These are phyloP conservation scores for Terfezia boudieri DNA, from an alignment of 495 filamentous ascomycete genomes.

Conservation along the genomic window DNA sequence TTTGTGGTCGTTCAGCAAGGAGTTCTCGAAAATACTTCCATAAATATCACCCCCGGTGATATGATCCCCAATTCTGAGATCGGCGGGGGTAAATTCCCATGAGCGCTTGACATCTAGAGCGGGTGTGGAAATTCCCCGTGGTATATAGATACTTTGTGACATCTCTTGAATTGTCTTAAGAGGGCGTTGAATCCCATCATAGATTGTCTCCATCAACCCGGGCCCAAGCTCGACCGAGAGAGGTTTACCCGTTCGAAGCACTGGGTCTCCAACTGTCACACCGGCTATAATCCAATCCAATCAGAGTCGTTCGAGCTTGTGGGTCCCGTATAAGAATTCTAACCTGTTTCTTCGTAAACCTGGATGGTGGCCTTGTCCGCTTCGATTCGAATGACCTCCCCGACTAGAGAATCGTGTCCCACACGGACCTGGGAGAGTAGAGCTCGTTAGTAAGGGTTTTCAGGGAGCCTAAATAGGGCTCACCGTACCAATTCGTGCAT, in stretches of 20 bases:
- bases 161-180: conserved; percentile 58
- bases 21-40: conserved; percentile 89
- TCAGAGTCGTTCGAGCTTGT: conserved; percentile 3
- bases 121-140: conserved; percentile 76
- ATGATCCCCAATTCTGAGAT: conserved; percentile 82
- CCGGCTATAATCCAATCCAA: conserved; percentile 36
- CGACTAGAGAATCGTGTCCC: conserved; percentile 69
- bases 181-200: conserved; percentile 95
- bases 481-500: conserved; percentile 89
- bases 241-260: conserved; percentile 73
- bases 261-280: conserved; percentile 88
- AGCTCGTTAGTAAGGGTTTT: conserved; percentile 7
- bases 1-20: conserved; percentile 80
- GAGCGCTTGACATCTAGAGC: conserved; percentile 69
- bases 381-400: conserved; percentile 95
- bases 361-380: conserved; percentile 90
- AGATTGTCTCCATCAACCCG: conserved; percentile 96
- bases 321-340: conserved; percentile 1
- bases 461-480: not conserved
- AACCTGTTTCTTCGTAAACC: conserved; percentile 97
- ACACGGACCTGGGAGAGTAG: conserved; percentile 43
- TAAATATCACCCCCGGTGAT: conserved; percentile 91
- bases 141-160: conserved; percentile 82
- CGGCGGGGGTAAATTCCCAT: conserved; percentile 80
- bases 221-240: conserved; percentile 92